Evolutionary conservation across 1,284 basidiomycete genomes (phyloP), one percentile per base, ranked within the genome.

Genomic region (Spongispora temasekensis): DNA sequence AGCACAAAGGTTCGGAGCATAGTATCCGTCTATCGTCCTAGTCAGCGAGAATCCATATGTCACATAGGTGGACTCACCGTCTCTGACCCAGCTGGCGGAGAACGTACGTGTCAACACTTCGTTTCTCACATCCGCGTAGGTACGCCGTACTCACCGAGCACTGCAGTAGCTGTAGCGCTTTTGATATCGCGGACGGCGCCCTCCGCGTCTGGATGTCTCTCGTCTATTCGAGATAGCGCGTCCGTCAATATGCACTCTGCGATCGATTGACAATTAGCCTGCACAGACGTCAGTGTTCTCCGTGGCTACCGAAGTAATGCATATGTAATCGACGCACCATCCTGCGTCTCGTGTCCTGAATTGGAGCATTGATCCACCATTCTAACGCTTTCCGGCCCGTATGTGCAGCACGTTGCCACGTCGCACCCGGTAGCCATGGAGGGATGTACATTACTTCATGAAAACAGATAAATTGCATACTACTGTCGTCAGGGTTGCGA

Each of bases 391-490:
- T 63, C 17, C 48, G 61, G 12, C 61, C 61, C 9, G 10, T 27
- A 8, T 44, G 23, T 2, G 61, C 61, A 8, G 55, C 51, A 8
- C 37, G 46, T 30, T 63, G 52, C 61, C 61, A 62, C 5, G 37
- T 55, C 23, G 56, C 61, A 4, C 61, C 61, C n/a, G 55, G 61
- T 28, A 62, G 40, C 61, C 61, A 63, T 3, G 53, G 28, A 37
- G 61, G 61, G 13, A 63, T 40, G 46, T 59, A 35, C 61, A 51
- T 62, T 46, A 62, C 61, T 62, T 21, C 3, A n/a, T n/a, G n/a
- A 53, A 54, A 32, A 10, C n/a, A 13, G 5, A 1, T 5, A 5
- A 23, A 40, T 25, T 48, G 44, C 19, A 28, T 23, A 5, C 19
- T 21, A 27, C 19, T 21, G 15, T 31, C 19, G n/a, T 10, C n/a